Evolutionary conservation across 140 eudicot species (phyloP), one percentile per base, ranked within the genome.

Genomic region (Bidens hawaiensis): DNA sequence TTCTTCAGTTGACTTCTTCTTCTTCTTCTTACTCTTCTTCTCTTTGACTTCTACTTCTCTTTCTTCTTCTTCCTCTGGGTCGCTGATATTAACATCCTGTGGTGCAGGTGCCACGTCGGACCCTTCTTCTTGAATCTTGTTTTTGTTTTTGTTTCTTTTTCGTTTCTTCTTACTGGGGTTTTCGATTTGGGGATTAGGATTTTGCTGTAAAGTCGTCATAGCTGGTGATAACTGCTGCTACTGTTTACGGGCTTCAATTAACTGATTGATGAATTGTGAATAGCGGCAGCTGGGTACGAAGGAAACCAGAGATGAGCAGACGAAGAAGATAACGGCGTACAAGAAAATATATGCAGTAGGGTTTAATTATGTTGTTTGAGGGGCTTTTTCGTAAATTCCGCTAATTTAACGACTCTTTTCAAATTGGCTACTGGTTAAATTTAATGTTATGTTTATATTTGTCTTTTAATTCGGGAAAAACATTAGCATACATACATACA

Each of bases 111-210:
- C 24, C 36, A 49, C 9, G 3, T 49, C 53, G 21, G 73, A 6
- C 3, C 31, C 51, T 60, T 50, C 66, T 13, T 48, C 65, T 10
- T 0, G 50, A 24, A 16, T 23, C 6, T 60, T 48, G 18, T 31
- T 60, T 49, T 75, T 65, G 62, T 42, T 66, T 60, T 74, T 75
- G 30, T 46, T 70, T 68, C 85, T 70, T 76, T 71, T 75, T 55
- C 72, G 69, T 51, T 75, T 79, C 57, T 67, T 79, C 48, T 71
- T 75, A 52, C 33, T 70, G 4, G 11, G 58, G 38, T 23, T 76
- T 16, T 31, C 73, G 3, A 33, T 4, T 22, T 53, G 54, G 55
- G 78, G 30, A 62, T 75, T 75, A 61, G 85, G 62, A 65, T 54
- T 79, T 60, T 69, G 58, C 70, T 69, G 80, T 16, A 56, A 31